A percentile compares a stretch with the other conserved stretches of the same genome.
These are phyloP conservation scores for Tillandsia fasciculata DNA, from an alignment of 176 grass and related monocot species.

Conservation along the genomic window DNA sequence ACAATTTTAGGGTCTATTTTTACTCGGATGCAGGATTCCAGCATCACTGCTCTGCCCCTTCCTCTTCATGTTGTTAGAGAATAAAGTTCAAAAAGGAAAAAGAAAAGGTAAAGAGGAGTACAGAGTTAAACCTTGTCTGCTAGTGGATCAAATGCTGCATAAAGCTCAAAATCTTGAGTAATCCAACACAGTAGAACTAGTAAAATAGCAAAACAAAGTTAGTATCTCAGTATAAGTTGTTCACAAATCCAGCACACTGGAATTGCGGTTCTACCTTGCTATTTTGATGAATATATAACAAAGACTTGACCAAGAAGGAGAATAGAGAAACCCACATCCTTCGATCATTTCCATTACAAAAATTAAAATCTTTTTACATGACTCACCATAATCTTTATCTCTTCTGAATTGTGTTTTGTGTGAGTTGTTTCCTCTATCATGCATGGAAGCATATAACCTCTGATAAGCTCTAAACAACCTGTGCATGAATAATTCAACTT, in stretches of 20 bases:
- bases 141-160: conserved; percentile 81
- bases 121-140: conserved; percentile 60
- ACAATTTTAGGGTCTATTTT: no score
- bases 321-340: no score
- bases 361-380: conserved; percentile 8
- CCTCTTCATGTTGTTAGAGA: no score
- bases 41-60: no score
- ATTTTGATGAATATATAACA: no score
- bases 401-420: conserved; percentile 98
- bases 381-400: conserved; percentile 74
- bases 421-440: conserved; percentile 68
- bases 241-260: neutral
- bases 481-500: conserved; percentile 10
- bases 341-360: neutral
- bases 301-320: neutral
- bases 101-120: neutral
- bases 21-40: no score
- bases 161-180: conserved; percentile 97
- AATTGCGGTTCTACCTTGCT: no score
- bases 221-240: conserved; percentile 2
- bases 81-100: neutral
- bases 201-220: conserved; percentile 2
- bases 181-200: conserved; percentile 93
- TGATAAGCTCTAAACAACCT: conserved; percentile 92
- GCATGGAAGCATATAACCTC: conserved; percentile 91